These are phyloP conservation scores for Primulina eburnea DNA, from an alignment of 257 asterid species.

Conservation along the genomic window DNA sequence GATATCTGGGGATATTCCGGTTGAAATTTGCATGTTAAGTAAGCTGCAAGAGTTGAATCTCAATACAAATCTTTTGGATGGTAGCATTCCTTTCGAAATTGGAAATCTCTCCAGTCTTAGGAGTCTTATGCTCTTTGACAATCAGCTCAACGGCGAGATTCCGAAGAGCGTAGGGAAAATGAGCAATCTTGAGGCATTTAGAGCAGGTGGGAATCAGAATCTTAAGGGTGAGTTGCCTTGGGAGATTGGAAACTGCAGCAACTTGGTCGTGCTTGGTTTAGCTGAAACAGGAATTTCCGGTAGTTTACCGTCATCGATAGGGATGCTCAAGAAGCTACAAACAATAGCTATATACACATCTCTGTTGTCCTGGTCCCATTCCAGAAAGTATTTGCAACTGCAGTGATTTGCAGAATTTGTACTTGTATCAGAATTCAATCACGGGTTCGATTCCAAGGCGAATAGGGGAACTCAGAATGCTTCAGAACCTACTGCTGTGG, in stretches of 20 bases:
- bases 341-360: conserved; percentile 80
- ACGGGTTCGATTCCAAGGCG: conserved; percentile 65
- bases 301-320: conserved; percentile 62
- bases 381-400: conserved; percentile 90
- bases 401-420: conserved; percentile 67
- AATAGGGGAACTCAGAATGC: conserved; percentile 64
- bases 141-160: conserved; percentile 72
- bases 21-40: conserved; percentile 49
- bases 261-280: conserved; percentile 56
- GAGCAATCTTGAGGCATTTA: conserved; percentile 54
- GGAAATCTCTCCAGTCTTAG: conserved; percentile 54
- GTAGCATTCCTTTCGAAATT: conserved; percentile 57
- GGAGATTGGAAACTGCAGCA: conserved; percentile 84
- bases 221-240: conserved; percentile 66
- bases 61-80: conserved; percentile 56
- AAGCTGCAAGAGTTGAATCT: conserved; percentile 53
- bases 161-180: conserved; percentile 59
- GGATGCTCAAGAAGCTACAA: conserved; percentile 65
- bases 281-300: conserved; percentile 93
- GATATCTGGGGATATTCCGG: conserved; percentile 71
- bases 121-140: conserved; percentile 65
- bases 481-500: conserved; percentile 66
- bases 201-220: conserved; percentile 92
- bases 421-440: conserved; percentile 75
- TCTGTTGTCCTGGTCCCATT: conserved; percentile 69